Percentiles rank a stretch among this genome's conserved stretches.
phyloP scores from a whole-genome alignment of 176 grass and related monocot species.

The Eleusine indica region DNA sequence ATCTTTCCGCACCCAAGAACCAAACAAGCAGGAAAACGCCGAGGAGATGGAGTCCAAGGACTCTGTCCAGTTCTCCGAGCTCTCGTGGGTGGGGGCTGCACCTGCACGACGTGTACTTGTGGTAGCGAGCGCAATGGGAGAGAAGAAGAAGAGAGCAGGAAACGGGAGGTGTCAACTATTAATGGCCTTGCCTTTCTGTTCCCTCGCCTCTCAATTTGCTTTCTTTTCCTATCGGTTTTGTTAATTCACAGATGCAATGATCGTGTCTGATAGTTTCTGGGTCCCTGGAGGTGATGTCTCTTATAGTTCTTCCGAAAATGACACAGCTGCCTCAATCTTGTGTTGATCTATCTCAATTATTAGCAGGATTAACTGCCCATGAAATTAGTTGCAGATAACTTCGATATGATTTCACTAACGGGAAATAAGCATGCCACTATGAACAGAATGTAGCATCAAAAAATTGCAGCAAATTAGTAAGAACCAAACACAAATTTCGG shows the following conservation, averaged over 20 bases:
- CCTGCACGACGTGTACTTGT: not conserved
- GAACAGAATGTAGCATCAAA: not conserved
- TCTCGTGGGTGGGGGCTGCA: conserved; percentile 7
- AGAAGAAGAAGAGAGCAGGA: conserved; percentile 2
- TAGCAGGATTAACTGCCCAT: not conserved
- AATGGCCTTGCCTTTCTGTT: conserved; percentile 34
- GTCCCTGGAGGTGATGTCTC: conserved; percentile 9
- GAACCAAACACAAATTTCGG: not conserved
- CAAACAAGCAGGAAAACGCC: conserved; percentile 31
- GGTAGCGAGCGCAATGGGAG: not conserved
- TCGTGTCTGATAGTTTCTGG: conserved; percentile 11
- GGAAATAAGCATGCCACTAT: not conserved
- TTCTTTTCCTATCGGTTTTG: conserved; percentile 30
- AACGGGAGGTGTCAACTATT: conserved; percentile 29
- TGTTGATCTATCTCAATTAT: conserved; percentile 17
- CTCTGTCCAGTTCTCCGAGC: conserved; percentile 1
- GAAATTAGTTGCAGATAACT: not conserved
- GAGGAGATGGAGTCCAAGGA: not conserved
- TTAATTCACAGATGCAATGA: conserved; percentile 35
- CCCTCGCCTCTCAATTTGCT: conserved; percentile 5
- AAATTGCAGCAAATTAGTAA: not conserved
- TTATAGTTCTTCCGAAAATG: not conserved
- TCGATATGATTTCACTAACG: not conserved
- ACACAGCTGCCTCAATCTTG: conserved; percentile 8
- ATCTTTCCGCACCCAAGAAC: conserved; percentile 18